phyloP scores from a whole-genome alignment of 2,329 filamentous ascomycete genomes.

The Drechslerella coelobrocha region DNA sequence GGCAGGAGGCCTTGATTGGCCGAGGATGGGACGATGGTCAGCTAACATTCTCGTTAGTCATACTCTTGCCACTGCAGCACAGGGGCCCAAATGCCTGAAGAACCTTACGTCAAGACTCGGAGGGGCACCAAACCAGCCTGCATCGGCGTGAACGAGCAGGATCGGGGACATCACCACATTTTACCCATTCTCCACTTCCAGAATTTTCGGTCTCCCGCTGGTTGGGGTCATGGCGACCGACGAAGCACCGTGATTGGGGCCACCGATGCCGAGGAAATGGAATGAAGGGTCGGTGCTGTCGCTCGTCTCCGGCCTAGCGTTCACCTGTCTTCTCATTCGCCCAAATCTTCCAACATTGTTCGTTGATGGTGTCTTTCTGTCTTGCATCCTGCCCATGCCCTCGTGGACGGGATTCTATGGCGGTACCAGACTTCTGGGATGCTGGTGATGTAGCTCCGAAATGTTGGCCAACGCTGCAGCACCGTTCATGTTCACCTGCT shows the following conservation, averaged over 20 bases:
- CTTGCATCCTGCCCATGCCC: constrained; percentile 25
- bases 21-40: constrained; percentile 41
- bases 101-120: constrained; percentile 46
- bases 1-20: constrained; percentile 38
- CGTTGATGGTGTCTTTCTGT: constrained; percentile 14
- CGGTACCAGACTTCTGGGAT: constrained; percentile 37
- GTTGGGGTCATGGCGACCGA: constrained; percentile 39
- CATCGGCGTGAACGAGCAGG: constrained; percentile 6
- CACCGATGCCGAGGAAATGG: constrained; percentile 46
- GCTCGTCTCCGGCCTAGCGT: constrained; percentile 34
- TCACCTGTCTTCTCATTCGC: constrained; percentile 34
- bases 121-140: constrained; percentile 12
- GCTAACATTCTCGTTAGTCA: constrained; percentile 7
- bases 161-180: not conserved
- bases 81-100: constrained; percentile 5
- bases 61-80: constrained; percentile 35
- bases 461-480: not conserved
- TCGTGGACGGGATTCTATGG: constrained; percentile 49
- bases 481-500: not conserved
- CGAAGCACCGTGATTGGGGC: constrained; percentile 40
- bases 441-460: not conserved
- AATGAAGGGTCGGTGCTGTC: constrained; percentile 38
- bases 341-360: constrained; percentile 41
- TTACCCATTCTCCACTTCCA: constrained; percentile 21
- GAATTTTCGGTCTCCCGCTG: constrained; percentile 51